Evolutionary conservation across 139 green algal genomes (phyloP).

Genomic region (Edaphochlamys debaryana): DNA sequence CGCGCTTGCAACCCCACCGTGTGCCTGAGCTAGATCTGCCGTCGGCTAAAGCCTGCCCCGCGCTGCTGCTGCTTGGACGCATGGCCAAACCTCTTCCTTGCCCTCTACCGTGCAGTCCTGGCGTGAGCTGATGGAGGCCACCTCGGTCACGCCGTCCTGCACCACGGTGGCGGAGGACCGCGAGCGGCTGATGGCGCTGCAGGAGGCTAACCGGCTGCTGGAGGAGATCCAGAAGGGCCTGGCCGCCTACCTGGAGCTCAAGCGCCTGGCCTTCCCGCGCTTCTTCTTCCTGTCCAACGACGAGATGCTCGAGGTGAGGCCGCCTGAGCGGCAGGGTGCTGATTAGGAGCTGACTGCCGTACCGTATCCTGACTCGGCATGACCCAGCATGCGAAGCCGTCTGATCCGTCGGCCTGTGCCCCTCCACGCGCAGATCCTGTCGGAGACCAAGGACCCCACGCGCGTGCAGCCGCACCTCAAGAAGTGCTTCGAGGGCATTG

Average conservation of each 20-base stretch:
- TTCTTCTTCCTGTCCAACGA: slow-evolving; percentile 90
- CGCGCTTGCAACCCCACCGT: too few species aligned
- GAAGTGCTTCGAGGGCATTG: slow-evolving; percentile 87
- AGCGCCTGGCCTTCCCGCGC: slow-evolving; percentile 82
- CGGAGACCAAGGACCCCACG: slow-evolving; percentile 75
- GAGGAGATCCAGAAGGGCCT: slow-evolving; percentile 70
- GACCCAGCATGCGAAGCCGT: too few species aligned
- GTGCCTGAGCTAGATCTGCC: too few species aligned
- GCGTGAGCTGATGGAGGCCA: slow-evolving; percentile 76
- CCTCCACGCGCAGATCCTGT: slow-evolving; percentile 59
- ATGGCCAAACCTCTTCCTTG: too few species aligned
- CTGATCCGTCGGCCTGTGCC: too few species aligned
- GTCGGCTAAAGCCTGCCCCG: too few species aligned
- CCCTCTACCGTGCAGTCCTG: slow-evolving; percentile 60
- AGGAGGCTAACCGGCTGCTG: slow-evolving; percentile 70
- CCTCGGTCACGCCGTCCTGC: slow-evolving; percentile 3
- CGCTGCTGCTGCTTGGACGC: too few species aligned
- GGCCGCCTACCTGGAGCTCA: slow-evolving; percentile 86
- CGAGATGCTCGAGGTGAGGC: slow-evolving; percentile 83
- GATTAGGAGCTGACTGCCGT: not conserved
- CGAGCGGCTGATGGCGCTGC: slow-evolving; percentile 55
- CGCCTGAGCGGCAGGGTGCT: slow-evolving; percentile 19
- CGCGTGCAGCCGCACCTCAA: slow-evolving; percentile 83
- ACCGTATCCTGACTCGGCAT: too few species aligned
- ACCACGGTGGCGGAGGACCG: slow-evolving; percentile 9